Percentiles rank a stretch among this genome's conserved stretches.
phyloP scores from a whole-genome alignment of 2,329 filamentous ascomycete species.

The Canariomyces notabilis region DNA sequence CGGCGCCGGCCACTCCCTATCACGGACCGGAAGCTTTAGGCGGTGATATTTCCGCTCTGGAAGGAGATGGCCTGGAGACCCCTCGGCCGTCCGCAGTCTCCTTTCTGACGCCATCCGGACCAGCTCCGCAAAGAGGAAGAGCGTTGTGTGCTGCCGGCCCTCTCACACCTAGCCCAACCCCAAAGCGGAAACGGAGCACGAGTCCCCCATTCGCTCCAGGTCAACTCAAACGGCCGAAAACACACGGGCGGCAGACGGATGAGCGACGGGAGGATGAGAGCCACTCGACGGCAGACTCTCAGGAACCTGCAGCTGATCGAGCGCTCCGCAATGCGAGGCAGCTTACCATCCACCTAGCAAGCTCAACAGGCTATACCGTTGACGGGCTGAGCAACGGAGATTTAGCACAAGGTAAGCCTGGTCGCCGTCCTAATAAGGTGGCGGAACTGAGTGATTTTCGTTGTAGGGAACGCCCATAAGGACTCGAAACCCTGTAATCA shows the following conservation, averaged over 20 bases:
- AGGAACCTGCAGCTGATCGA: background rate
- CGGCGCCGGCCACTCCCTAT: background rate
- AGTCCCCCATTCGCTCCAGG: slow-evolving; percentile 12
- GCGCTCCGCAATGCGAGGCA: slow-evolving; percentile 3
- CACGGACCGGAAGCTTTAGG: background rate
- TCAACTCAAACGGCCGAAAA: slow-evolving; percentile 7
- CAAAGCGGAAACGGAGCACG: slow-evolving; percentile 10
- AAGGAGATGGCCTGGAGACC: background rate
- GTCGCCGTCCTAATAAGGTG: background rate
- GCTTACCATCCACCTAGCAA: slow-evolving; percentile 7
- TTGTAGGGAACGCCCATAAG: too few species aligned
- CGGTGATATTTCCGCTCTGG: background rate
- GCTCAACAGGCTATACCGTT: background rate
- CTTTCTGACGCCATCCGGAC: background rate
- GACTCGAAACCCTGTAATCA: background rate
- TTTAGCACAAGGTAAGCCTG: background rate
- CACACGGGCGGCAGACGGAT: background rate
- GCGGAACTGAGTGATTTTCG: background rate
- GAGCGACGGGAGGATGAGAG: background rate
- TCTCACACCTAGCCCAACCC: slow-evolving; percentile 12
- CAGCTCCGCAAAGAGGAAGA: background rate
- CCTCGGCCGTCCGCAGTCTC: background rate
- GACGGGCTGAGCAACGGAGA: background rate
- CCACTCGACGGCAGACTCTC: background rate
- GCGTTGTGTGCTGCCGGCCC: background rate